Base-by-base conservation (phyloP, 768 basidiomycete genomes). In the Boletus sensibilis region DNA sequence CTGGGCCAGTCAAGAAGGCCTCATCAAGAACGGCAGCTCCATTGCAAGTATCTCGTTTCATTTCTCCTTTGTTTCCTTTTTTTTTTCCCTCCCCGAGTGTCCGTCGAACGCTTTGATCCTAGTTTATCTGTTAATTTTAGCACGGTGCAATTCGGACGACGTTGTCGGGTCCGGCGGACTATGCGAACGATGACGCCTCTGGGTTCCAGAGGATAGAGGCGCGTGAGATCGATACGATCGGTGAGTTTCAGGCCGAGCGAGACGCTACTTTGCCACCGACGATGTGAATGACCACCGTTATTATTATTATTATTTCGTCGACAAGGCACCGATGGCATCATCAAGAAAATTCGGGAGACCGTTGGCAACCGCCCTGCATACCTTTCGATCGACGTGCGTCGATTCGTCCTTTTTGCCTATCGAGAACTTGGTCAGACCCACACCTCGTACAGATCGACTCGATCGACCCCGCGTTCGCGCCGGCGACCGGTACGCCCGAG, bases 91-190 rank as follows among this genome's bases (percentile, higher is more conserved):
- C 50, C 39, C 50, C 20, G 35, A 35, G 18, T 59, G 25, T 54
- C 47, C 20, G 37, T 65, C 63, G 74, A 76, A 71, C 63, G 62
- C 74, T 76, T 79, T 84, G 88, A 88, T 90, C 87, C 88, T 89
- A 88, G 86, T 89, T 83, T 71, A 59, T 78, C 64, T 58, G 68
- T 74, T 72, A 68, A 63, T 65, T 54, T 72, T 66, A 92, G 90
- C 82, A 94, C 73, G 92, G 90, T 45, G 93, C 92, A 45, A 92
- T 95, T 60, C 79, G 91, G 42, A 93, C 92, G 16, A 90, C 90
- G 1, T 78, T 94, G 33, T 87, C 89, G 53, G 87, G 88, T 9
- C 83, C 83, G 4, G 82, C 82, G 50, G 92, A 94, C 72, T 87
- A 92, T 63, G 79, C 72, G 1, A 88, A 92, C 64, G 91, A 94